Percentiles rank a stretch among this genome's conserved stretches.
These are phyloP conservation scores for Suaeda aralocaspica DNA, from an alignment of 148 eudicot genomes.

Conservation along the genomic window DNA sequence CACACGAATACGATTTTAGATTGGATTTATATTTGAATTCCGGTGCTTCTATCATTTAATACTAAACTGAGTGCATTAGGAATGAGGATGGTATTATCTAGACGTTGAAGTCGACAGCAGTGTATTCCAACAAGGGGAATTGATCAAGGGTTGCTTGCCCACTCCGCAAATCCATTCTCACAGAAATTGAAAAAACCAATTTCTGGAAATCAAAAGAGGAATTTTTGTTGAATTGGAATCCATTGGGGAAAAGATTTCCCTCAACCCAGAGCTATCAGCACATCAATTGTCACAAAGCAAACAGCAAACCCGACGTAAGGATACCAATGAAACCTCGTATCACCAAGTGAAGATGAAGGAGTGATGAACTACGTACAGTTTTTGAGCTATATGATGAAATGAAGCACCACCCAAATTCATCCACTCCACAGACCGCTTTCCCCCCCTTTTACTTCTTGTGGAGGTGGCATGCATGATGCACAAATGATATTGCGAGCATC, in stretches of 20 bases:
- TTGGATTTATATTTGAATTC: too few relatives aligned
- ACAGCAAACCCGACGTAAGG: constrained; percentile 52
- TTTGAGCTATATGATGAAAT: constrained; percentile 41
- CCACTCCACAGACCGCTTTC: constrained; percentile 23
- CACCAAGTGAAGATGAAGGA: constrained; percentile 34
- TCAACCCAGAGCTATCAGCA: constrained; percentile 26
- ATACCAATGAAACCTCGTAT: constrained; percentile 68
- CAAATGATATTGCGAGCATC: constrained; percentile 42
- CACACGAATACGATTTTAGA: too few relatives aligned
- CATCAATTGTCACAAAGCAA: constrained; percentile 47
- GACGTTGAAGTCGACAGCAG: constrained; percentile 36
- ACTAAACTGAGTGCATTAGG: too few relatives aligned
- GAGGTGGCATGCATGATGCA: constrained; percentile 32
- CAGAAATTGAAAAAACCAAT: constrained; percentile 53
- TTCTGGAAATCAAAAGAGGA: constrained; percentile 34
- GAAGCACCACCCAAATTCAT: constrained; percentile 33
- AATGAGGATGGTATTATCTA: constrained; percentile 33
- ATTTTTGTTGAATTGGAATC: constrained; percentile 28
- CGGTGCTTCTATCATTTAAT: too few relatives aligned
- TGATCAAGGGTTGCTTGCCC: constrained; percentile 43
- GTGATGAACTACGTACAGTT: constrained; percentile 25
- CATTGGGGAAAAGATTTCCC: constrained; percentile 24
- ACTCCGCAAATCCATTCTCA: constrained; percentile 42
- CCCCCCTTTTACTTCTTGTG: constrained; percentile 20
- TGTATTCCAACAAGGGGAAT: constrained; percentile 56